Evolutionary conservation across 768 basidiomycete genomes (phyloP).

Genomic region (Amanita exitialis): DNA sequence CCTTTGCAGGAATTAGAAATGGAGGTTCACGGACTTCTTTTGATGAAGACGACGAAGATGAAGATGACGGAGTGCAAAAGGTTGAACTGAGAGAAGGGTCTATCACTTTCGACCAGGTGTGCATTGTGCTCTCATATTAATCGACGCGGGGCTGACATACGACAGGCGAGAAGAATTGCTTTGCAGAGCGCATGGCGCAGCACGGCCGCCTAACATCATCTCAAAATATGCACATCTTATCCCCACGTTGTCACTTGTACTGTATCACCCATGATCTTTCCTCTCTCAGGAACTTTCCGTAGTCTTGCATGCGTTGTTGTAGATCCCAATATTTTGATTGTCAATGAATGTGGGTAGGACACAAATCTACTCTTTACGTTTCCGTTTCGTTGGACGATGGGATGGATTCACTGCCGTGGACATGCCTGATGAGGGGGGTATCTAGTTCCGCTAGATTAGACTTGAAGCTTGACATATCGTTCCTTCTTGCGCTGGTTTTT

Average conservation of each 20-base stretch:
- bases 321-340: constrained; percentile 10
- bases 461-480: neutral
- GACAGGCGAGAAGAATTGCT: constrained; percentile 71
- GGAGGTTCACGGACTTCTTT: constrained; percentile 23
- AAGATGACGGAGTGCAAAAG: constrained; percentile 53
- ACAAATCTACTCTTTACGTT: neutral
- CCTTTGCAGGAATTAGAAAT: constrained; percentile 70
- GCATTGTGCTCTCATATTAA: neutral
- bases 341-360: neutral
- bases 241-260: constrained; percentile 10
- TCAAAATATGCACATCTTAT: neutral
- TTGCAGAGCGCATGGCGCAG: constrained; percentile 89
- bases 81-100: constrained; percentile 75
- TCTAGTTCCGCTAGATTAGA: too few species aligned
- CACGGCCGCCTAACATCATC: constrained; percentile 34
- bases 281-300: neutral
- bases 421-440: neutral
- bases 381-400: neutral
- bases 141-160: constrained; percentile 2
- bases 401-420: too few species aligned
- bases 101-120: constrained; percentile 89
- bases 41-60: constrained; percentile 70
- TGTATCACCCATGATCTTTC: constrained; percentile 6
- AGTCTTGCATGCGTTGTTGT: constrained; percentile 5
- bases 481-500: neutral